Base-by-base conservation (phyloP, 73 alveolate species). In the Uronychia binucleata region DNA sequence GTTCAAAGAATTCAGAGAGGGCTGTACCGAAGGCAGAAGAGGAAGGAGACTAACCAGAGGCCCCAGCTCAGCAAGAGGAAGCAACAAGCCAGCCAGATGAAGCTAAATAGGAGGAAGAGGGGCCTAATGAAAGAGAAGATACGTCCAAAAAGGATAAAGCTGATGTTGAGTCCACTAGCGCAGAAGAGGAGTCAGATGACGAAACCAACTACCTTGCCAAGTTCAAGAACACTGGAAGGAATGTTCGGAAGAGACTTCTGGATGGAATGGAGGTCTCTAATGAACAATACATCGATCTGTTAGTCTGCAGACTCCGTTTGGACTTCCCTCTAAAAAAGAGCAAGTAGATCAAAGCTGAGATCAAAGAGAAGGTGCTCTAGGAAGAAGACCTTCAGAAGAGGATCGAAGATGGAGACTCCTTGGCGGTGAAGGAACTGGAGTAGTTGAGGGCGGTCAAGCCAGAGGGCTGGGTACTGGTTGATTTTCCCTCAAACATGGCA, bases 381-480 rank as follows among this genome's bases (percentile, higher is more conserved):
- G 92, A 88, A 74, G 94, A 90, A 88, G 91, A 94, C 76, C 85
- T 94, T 77, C 30, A n/a, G n/a, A n/a, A n/a, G n/a, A n/a, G n/a
- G n/a, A n/a, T 87, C 74, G 85, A 86, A 81, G 88, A 88, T 79
- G 78, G 84, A 26, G 93, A 92, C 58, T 76, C 88, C 32, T 26
- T 30, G 30, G 57, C 60, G n/a, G n/a, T n/a, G n/a, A n/a, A n/a
- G n/a, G n/a, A n/a, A n/a, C n/a, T n/a, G n/a, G n/a, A n/a, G n/a
- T n/a, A n/a, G n/a, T n/a, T n/a, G n/a, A n/a, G n/a, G n/a, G n/a
- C n/a, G n/a, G n/a, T n/a, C n/a, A n/a, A n/a, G n/a, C n/a, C n/a
- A n/a, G n/a, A n/a, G n/a, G 99, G 99, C 0, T 96, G 98, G 96
- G 90, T 97, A 29, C 77, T 97, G 13, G 96, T 94, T 0, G 99